phyloP scores from a whole-genome alignment of 108 stramenopile species.

The Skeletonema menzelii region DNA sequence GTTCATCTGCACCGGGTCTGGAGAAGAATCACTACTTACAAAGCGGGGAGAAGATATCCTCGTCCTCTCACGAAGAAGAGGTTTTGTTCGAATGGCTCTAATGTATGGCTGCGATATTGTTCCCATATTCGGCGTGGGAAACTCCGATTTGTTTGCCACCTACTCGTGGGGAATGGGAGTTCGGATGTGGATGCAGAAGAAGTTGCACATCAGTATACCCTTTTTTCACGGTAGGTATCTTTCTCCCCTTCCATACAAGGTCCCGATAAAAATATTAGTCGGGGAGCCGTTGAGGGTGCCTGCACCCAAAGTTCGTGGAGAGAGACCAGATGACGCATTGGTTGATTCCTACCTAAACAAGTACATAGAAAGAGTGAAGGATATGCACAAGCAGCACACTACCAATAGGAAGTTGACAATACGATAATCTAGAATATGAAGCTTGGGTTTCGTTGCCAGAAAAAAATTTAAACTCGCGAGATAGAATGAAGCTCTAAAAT shows the following conservation, averaged over 20 bases:
- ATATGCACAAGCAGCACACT: constrained; percentile 46
- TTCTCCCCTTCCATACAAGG: constrained; percentile 41
- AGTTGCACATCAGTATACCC: constrained; percentile 47
- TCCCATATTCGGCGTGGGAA: constrained; percentile 46
- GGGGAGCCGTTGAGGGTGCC: constrained; percentile 52
- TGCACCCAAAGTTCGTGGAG: constrained; percentile 24
- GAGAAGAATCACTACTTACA: constrained; percentile 47
- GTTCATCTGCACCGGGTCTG: constrained; percentile 43
- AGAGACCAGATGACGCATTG: constrained; percentile 44
- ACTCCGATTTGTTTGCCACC: constrained; percentile 51
- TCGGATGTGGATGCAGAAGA: constrained; percentile 60
- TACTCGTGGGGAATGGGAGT: constrained; percentile 14
- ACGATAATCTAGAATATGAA: neutral
- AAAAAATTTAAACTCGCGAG: too few relatives aligned
- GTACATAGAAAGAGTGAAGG: constrained; percentile 53
- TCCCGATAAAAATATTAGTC: constrained; percentile 41
- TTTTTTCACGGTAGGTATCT: constrained; percentile 50
- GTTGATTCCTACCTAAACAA: constrained; percentile 54
- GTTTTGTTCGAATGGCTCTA: constrained; percentile 47
- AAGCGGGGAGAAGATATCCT: constrained; percentile 32
- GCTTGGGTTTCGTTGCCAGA: too few relatives aligned
- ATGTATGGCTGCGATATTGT: constrained; percentile 37
- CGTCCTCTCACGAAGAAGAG: constrained; percentile 46
- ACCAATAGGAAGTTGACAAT: constrained; percentile 6
- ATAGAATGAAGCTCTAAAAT: too few relatives aligned